Evolutionary conservation across 129 eudicot species (phyloP).

Genomic region (Chrysanthemum seticuspe): DNA sequence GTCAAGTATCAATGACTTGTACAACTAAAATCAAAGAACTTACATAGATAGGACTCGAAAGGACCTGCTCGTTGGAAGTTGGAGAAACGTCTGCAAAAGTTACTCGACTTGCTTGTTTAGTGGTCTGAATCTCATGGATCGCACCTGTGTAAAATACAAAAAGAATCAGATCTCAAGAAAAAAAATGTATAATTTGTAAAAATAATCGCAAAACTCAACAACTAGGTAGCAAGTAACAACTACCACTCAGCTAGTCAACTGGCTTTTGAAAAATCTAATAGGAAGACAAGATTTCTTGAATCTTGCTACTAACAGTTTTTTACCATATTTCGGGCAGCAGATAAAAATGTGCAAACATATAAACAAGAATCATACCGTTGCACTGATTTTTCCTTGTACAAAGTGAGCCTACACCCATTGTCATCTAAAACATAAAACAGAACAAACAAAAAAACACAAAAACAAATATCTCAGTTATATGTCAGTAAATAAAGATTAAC

Average conservation of each 20-base stretch:
- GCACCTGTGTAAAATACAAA: no score
- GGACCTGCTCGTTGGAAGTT: no score
- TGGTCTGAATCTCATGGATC: no score
- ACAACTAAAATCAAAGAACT: no score
- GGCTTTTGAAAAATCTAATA: constrained; percentile 21
- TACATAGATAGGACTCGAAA: no score
- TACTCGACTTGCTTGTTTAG: no score
- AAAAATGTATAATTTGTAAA: no score
- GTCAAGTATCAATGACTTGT: no score
- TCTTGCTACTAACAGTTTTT: constrained; percentile 15
- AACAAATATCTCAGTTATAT: constrained; percentile 94
- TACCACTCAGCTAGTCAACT: constrained; percentile 18
- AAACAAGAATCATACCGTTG: constrained; percentile 81
- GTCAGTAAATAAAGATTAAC: constrained; percentile 53
- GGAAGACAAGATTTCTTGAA: constrained; percentile 10
- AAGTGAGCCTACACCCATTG: constrained; percentile 99
- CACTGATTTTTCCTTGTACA: constrained; percentile 87
- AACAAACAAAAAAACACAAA: constrained; percentile 96
- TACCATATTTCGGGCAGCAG: constrained; percentile 29
- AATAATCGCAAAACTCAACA: no score
- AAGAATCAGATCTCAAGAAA: no score
- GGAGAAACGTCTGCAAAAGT: no score
- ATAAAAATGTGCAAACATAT: constrained; percentile 56
- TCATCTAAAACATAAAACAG: constrained; percentile 85
- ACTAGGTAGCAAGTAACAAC: background rate